Evolutionary conservation across 2,329 filamentous ascomycete species (phyloP).

Genomic region (Colletotrichum tanaceti): DNA sequence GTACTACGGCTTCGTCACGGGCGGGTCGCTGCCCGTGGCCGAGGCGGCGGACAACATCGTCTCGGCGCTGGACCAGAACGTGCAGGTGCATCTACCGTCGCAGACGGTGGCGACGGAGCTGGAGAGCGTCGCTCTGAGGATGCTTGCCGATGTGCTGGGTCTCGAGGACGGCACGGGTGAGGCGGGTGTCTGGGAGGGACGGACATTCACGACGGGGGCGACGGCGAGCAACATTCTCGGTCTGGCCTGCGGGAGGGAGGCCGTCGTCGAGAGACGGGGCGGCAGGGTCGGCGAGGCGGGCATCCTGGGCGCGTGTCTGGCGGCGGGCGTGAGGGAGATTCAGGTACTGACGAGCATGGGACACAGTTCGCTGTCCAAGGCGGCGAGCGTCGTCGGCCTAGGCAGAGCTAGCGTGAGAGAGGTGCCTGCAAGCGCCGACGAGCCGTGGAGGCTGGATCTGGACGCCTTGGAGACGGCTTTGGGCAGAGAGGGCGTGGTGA

Average conservation of each 20-base stretch:
- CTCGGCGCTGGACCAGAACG: conserved; percentile 83
- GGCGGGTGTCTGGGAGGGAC: conserved; percentile 69
- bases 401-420: conserved; percentile 76
- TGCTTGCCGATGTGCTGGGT: conserved; percentile 73
- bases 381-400: conserved; percentile 83
- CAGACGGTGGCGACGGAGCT: conserved; percentile 82
- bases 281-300: conserved; percentile 75
- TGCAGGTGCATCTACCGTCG: conserved; percentile 81
- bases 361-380: conserved; percentile 87
- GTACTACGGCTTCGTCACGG: conserved; percentile 93
- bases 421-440: conserved; percentile 60
- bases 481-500: conserved; percentile 64
- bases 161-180: conserved; percentile 55
- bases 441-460: conserved; percentile 79
- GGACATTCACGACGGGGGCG: conserved; percentile 69
- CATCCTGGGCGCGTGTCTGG: conserved; percentile 72
- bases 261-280: conserved; percentile 58
- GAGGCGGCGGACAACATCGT: conserved; percentile 88
- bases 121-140: conserved; percentile 76
- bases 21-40: conserved; percentile 82
- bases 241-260: conserved; percentile 73
- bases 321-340: conserved; percentile 73
- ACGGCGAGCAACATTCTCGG: conserved; percentile 88
- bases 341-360: conserved; percentile 84
- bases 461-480: conserved; percentile 72